Percentiles rank a stretch among this genome's conserved stretches.
Evolutionary conservation across 2,329 filamentous ascomycete species (phyloP).

Genomic region (Rhynchosporium graminicola): DNA sequence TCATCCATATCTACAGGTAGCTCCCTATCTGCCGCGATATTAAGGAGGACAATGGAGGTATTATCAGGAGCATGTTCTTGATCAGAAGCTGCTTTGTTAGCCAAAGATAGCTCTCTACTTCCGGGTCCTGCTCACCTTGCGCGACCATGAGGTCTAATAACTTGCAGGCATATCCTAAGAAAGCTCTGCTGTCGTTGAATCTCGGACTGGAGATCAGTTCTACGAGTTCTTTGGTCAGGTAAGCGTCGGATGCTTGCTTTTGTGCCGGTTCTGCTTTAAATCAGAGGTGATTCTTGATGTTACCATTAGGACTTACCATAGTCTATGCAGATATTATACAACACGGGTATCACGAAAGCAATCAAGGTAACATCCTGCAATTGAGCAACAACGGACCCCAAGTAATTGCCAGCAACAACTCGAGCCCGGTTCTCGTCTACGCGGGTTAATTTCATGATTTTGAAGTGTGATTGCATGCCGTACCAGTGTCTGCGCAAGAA

Average conservation of each 20-base stretch:
- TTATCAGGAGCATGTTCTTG: conserved; percentile 42
- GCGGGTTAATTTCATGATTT: conserved; percentile 12
- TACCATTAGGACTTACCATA: conserved; percentile 51
- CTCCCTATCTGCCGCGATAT: conserved; percentile 47
- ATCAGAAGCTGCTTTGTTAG: conserved; percentile 35
- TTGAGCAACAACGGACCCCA: conserved; percentile 51
- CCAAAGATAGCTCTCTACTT: neutral
- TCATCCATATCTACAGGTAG: conserved; percentile 53
- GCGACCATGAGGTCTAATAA: conserved; percentile 55
- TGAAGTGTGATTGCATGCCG: conserved; percentile 11
- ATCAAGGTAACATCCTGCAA: conserved; percentile 50
- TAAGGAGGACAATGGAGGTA: conserved; percentile 53
- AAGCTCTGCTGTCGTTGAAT: conserved; percentile 45
- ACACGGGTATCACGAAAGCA: conserved; percentile 58
- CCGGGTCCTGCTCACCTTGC: conserved; percentile 45
- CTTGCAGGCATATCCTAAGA: conserved; percentile 57
- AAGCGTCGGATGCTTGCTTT: conserved; percentile 53
- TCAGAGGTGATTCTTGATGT: conserved; percentile 26
- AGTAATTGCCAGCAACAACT: conserved; percentile 51
- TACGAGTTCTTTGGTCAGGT: conserved; percentile 52
- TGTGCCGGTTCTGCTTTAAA: conserved; percentile 52
- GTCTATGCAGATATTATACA: conserved; percentile 64
- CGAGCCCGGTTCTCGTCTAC: conserved; percentile 60
- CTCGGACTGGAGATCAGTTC: conserved; percentile 50
- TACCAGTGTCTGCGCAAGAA: conserved; percentile 61